Conservation (phyloP, 306 rosid species). For the Vicia faba region DNA sequence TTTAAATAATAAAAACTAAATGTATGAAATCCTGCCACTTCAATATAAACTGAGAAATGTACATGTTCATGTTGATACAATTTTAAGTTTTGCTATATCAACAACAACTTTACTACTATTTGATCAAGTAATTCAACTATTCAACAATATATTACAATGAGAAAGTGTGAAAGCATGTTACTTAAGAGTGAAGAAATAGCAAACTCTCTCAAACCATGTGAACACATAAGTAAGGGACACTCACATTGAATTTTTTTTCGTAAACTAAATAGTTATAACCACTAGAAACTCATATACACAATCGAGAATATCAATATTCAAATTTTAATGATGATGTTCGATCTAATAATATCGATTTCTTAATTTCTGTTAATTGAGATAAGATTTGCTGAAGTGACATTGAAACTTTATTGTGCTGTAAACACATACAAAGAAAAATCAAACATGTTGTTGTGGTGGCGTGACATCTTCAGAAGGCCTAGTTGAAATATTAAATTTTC, state of each 20-base stretch:
- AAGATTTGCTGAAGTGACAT: not conserved
- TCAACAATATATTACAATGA: not conserved
- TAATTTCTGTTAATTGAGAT: rapidly evolving
- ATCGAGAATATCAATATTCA: no score
- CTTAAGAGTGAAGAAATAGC: not conserved
- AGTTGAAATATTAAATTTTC: slow-evolving; percentile 38
- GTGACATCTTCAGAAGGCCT: slow-evolving; percentile 48
- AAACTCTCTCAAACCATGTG: slow-evolving; percentile 5
- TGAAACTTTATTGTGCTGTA: slow-evolving; percentile 4
- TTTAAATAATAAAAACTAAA: no score
- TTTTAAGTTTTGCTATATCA: not conserved
- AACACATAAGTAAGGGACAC: not conserved
- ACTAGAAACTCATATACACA: no score
- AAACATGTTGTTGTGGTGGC: slow-evolving; percentile 40
- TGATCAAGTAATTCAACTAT: not conserved
- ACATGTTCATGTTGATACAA: not conserved
- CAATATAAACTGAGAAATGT: no score
- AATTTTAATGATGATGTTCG: no score
- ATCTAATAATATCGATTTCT: no score
- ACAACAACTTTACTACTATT: slow-evolving; percentile 1
- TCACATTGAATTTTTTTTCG: no score
- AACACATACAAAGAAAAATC: slow-evolving; percentile 3
- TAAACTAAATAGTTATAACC: no score
- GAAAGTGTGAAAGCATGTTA: not conserved
- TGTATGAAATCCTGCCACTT: no score